Conservation (phyloP, 2,329 filamentous ascomycete genomes). For the Pseudophaeomoniella oleicola region DNA sequence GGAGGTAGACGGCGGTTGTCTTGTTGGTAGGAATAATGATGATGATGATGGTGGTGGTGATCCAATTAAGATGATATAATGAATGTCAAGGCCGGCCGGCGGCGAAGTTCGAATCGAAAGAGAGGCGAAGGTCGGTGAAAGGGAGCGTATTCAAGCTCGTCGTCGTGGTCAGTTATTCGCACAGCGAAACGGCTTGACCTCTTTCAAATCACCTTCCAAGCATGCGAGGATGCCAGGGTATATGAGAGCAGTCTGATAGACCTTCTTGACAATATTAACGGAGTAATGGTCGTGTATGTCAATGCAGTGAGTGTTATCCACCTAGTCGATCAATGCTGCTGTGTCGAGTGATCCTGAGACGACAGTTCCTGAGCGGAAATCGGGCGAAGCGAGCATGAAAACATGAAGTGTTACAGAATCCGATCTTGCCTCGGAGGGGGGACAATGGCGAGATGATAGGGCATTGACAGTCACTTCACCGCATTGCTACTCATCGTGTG, state of each 20-base stretch:
- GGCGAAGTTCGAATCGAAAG: background rate
- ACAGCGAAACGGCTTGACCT: background rate
- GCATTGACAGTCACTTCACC: too few species aligned
- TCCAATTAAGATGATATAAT: background rate
- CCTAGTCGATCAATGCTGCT: background rate
- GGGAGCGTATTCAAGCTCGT: background rate
- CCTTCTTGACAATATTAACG: background rate
- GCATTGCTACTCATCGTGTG: too few species aligned
- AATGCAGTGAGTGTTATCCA: background rate
- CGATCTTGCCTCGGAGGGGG: too few species aligned
- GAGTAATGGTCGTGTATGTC: background rate
- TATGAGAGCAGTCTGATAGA: background rate
- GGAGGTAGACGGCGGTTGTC: background rate
- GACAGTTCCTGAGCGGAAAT: background rate
- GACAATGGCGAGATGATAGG: too few species aligned
- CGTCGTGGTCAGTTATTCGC: background rate
- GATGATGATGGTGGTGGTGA: background rate
- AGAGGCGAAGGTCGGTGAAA: background rate
- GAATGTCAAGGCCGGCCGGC: constrained; percentile 1
- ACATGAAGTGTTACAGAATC: background rate
- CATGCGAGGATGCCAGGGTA: background rate
- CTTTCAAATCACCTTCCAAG: background rate
- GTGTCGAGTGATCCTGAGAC: background rate
- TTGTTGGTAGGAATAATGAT: background rate
- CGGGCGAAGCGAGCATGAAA: background rate